Percentiles rank a stretch among this genome's conserved stretches.
Evolutionary conservation across 371 early-diverging fungal species (phyloP).

Genomic region (Lichtheimia corymbifera): DNA sequence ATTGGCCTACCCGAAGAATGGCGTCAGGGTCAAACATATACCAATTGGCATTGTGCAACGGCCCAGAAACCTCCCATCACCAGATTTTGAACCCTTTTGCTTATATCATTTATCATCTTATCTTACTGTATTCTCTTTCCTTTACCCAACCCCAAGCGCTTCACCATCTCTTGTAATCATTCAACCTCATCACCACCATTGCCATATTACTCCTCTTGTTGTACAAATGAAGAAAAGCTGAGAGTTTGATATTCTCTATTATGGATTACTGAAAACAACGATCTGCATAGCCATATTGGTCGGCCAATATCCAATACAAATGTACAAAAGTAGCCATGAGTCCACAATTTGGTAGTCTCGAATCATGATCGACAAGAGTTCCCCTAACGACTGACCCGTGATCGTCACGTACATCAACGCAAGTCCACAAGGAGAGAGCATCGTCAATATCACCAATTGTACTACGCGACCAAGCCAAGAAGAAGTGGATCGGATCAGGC

Average conservation of each 20-base stretch:
- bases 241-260: conserved; percentile 4
- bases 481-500: conserved; percentile 51
- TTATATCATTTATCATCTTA: not conserved
- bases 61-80: conserved; percentile 29
- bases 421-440: conserved; percentile 59
- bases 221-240: conserved; percentile 4
- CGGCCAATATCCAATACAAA: conserved; percentile 70
- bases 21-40: conserved; percentile 25
- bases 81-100: not conserved
- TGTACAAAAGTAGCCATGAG: conserved; percentile 63
- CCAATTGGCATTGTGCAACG: conserved; percentile 40
- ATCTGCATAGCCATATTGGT: conserved; percentile 60
- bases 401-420: conserved; percentile 25
- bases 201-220: not conserved
- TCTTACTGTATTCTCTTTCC: not conserved
- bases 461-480: conserved; percentile 20
- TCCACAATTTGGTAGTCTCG: conserved; percentile 61
- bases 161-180: not conserved
- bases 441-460: conserved; percentile 40
- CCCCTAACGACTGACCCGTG: conserved; percentile 23
- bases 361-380: conserved; percentile 37
- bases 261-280: conserved; percentile 30
- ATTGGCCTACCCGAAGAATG: conserved; percentile 25
- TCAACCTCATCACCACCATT: not conserved
- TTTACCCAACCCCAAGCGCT: no score